A percentile compares a stretch with the other conserved stretches of the same genome.
phyloP scores from a whole-genome alignment of 768 basidiomycete genomes.

The Multifurca ochricompacta region DNA sequence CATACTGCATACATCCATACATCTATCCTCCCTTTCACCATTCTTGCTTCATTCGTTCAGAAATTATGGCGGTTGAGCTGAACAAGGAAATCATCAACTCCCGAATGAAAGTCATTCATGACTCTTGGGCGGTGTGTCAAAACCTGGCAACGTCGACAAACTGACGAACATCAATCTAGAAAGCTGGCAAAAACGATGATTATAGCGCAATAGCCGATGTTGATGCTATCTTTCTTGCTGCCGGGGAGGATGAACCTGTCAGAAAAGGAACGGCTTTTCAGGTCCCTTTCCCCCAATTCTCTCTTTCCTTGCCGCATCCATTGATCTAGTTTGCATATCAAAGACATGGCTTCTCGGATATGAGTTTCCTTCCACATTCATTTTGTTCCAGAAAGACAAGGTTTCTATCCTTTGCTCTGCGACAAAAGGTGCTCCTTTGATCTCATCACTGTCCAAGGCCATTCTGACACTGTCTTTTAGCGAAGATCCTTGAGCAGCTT shows the following conservation, averaged over 20 bases:
- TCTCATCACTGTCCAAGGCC: not conserved
- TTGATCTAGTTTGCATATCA: not conserved
- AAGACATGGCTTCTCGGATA: conserved; percentile 97
- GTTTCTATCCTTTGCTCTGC: conserved; percentile 78
- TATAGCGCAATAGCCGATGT: conserved; percentile 57
- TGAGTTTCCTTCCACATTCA: conserved; percentile 92
- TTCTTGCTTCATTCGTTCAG: conserved; percentile 13
- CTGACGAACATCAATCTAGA: conserved; percentile 33
- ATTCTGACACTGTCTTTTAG: conserved; percentile 34
- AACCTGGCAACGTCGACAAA: not conserved
- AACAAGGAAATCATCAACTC: conserved; percentile 37
- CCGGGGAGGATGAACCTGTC: conserved; percentile 88
- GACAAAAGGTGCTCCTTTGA: conserved; percentile 61
- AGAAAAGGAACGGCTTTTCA: conserved; percentile 89
- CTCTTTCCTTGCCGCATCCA: conserved; percentile 4
- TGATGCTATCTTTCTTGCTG: conserved; percentile 62
- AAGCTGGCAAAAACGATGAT: conserved; percentile 61
- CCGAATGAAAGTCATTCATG: conserved; percentile 26
- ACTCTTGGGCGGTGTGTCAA: conserved; percentile 31
- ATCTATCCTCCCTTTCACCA: conserved; percentile 16
- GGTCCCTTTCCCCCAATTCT: conserved; percentile 38
- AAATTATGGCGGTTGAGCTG: conserved; percentile 59
- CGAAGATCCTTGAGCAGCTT: conserved; percentile 80
- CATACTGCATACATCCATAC: not conserved
- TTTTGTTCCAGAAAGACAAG: conserved; percentile 73